Conservation (phyloP, 306 rosid species). For the Inga laurina region DNA sequence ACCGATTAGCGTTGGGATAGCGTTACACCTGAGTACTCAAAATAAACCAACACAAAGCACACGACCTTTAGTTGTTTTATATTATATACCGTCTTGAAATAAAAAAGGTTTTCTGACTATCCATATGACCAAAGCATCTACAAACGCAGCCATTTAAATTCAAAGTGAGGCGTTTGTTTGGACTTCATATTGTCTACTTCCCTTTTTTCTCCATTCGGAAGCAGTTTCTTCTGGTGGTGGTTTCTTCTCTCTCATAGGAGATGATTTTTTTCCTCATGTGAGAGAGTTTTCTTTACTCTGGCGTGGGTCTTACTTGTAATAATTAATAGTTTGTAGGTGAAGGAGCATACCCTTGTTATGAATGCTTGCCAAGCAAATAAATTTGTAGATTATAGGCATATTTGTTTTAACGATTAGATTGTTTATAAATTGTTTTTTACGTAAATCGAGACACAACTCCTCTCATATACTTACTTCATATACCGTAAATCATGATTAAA, state of each 20-base stretch:
- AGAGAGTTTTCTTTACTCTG: too few species aligned
- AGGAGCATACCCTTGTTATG: neutral
- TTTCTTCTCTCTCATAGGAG: neutral
- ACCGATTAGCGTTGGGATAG: neutral
- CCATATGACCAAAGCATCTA: neutral
- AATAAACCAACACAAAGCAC: neutral
- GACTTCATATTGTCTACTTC: neutral
- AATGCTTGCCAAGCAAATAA: neutral
- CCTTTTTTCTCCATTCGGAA: neutral
- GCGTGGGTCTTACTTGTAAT: too few species aligned
- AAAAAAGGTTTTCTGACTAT: neutral
- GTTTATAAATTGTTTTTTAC: too few species aligned
- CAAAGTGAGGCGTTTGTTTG: neutral
- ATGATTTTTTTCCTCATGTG: too few species aligned
- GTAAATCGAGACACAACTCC: too few species aligned
- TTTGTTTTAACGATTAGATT: too few species aligned
- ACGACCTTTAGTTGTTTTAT: neutral
- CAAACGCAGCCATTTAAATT: neutral
- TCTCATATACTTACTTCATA: too few species aligned
- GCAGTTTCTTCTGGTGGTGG: neutral
- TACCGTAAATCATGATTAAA: too few species aligned
- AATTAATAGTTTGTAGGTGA: neutral
- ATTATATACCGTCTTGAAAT: neutral
- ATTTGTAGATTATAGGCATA: neutral
- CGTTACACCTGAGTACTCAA: neutral